Percentiles rank a stretch among this genome's conserved stretches.
Conservation (phyloP, 192 early-diverging fungal genomes). For the Pilobolus umbonatus region DNA sequence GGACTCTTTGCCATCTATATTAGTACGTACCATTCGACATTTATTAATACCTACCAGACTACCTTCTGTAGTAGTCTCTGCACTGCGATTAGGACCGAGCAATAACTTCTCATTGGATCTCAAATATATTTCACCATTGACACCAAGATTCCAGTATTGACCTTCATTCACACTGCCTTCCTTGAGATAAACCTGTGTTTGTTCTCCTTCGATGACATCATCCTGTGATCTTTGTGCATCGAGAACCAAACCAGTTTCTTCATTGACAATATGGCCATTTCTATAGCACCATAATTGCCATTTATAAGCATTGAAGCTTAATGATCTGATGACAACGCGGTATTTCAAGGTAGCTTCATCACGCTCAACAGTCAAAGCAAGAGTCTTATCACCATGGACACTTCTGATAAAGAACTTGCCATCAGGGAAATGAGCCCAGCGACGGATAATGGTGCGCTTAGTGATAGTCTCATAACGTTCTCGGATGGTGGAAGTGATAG, state of each 20-base stretch:
- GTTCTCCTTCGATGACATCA: conserved; percentile 9
- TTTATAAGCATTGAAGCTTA: conserved; percentile 23
- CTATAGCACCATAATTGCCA: conserved; percentile 30
- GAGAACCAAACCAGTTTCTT: conserved; percentile 16
- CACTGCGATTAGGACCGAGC: conserved; percentile 3
- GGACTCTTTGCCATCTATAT: conserved; percentile 7
- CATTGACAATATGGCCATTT: conserved; percentile 23
- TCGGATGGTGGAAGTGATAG: neutral
- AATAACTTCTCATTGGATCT: conserved; percentile 14
- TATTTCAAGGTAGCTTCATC: conserved; percentile 10
- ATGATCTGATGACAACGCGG: conserved; percentile 4
- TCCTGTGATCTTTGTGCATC: conserved; percentile 8
- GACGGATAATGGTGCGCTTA: conserved; percentile 19
- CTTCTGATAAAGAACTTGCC: conserved; percentile 23
- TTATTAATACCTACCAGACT: conserved; percentile 21
- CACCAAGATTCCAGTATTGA: conserved; percentile 24
- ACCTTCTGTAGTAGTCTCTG: conserved; percentile 2
- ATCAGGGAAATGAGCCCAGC: conserved; percentile 31
- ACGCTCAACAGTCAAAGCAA: conserved; percentile 21
- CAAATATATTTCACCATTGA: conserved; percentile 25
- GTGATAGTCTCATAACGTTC: conserved; percentile 19
- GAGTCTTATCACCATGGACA: conserved; percentile 9
- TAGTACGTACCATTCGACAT: conserved; percentile 3
- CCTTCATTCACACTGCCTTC: conserved; percentile 3
- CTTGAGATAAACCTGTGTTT: conserved; percentile 11